Percentiles rank a stretch among this genome's conserved stretches.
These are phyloP conservation scores for Phaffia tasmanica DNA, from an alignment of 768 basidiomycete species.

Conservation along the genomic window DNA sequence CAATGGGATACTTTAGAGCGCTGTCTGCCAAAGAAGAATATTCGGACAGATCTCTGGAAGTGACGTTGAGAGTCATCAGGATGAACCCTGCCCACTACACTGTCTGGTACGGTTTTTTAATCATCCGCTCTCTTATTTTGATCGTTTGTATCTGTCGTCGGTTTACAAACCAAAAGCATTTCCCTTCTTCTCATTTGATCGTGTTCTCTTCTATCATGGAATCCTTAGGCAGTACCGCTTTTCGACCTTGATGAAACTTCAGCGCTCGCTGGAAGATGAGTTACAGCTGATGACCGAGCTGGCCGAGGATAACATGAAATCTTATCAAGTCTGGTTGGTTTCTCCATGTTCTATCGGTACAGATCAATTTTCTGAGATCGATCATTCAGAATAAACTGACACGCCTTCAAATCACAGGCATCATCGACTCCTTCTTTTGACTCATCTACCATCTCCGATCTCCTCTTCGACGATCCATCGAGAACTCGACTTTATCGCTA, in stretches of 20 bases:
- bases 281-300: conserved; percentile 76
- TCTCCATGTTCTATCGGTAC: conserved; percentile 34
- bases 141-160: background rate
- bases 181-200: background rate
- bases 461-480: conserved; percentile 34
- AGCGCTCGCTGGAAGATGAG: conserved; percentile 62
- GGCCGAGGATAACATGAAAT: conserved; percentile 73
- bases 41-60: conserved; percentile 64
- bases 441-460: conserved; percentile 30
- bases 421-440: conserved; percentile 42
- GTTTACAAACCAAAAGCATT: background rate
- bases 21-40: conserved; percentile 66
- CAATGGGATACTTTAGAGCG: conserved; percentile 82
- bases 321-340: conserved; percentile 96
- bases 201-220: background rate
- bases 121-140: conserved; percentile 8
- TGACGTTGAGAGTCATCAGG: conserved; percentile 80
- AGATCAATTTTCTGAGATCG: conserved; percentile 36
- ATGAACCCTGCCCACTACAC: conserved; percentile 94
- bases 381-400: background rate
- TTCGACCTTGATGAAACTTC: conserved; percentile 61
- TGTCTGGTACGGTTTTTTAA: conserved; percentile 58
- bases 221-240: conserved; percentile 84
- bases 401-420: conserved; percentile 35
- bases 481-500: conserved; percentile 71